A percentile compares a stretch with the other conserved stretches of the same genome.
These are phyloP conservation scores for Lachnellula hyalina DNA, from an alignment of 2,329 filamentous ascomycete genomes.

Conservation along the genomic window DNA sequence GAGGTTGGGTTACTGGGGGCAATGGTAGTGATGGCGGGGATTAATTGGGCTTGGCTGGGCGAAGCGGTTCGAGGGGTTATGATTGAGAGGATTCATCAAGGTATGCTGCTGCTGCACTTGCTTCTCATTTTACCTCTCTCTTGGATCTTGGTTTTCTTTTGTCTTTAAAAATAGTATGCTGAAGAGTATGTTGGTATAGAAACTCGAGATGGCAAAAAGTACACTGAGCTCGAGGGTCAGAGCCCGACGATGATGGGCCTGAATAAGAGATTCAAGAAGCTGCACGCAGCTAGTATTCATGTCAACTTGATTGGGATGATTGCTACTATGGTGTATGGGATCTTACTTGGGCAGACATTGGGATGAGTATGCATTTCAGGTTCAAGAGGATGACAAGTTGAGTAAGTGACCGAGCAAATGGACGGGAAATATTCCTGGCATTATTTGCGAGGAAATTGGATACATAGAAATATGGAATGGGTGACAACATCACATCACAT, in stretches of 20 bases:
- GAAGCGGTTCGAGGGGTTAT: slow-evolving; percentile 26
- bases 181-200: not conserved
- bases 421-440: too few relatives aligned
- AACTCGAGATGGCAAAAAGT: not conserved
- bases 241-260: slow-evolving; percentile 12
- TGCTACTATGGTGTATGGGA: slow-evolving; percentile 28
- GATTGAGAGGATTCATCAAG: slow-evolving; percentile 28
- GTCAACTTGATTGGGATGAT: slow-evolving; percentile 36
- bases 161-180: not conserved
- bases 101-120: not conserved
- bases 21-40: slow-evolving; percentile 23
- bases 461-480: too few relatives aligned
- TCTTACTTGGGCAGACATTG: slow-evolving; percentile 18
- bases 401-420: too few relatives aligned
- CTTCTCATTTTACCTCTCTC: not conserved
- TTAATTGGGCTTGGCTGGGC: slow-evolving; percentile 34
- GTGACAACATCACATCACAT: too few relatives aligned
- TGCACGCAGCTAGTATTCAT: slow-evolving; percentile 40
- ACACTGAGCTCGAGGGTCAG: not conserved
- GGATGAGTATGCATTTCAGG: not conserved
- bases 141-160: not conserved
- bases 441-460: too few relatives aligned
- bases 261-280: slow-evolving; percentile 32
- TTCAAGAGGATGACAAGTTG: too few relatives aligned
- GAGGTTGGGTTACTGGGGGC: not conserved